phyloP scores from a whole-genome alignment of 306 rosid species.

The Sophora flavescens region DNA sequence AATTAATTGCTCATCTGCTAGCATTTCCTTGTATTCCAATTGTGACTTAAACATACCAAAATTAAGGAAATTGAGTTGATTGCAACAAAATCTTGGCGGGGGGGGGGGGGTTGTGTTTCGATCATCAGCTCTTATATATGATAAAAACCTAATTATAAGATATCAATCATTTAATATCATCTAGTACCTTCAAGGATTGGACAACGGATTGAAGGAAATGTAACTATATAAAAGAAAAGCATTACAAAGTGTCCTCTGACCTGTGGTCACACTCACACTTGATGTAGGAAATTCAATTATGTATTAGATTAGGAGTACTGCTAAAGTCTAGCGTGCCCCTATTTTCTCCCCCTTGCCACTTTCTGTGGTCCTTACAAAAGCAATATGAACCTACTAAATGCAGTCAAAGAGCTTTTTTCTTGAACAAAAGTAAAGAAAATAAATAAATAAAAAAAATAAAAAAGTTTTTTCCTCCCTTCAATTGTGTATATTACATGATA shows the following conservation, averaged over 20 bases:
- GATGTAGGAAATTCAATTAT: neutral
- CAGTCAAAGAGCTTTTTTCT: neutral
- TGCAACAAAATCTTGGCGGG: neutral
- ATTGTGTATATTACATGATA: conserved; percentile 29
- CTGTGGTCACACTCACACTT: neutral
- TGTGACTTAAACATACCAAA: neutral
- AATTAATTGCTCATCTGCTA: neutral
- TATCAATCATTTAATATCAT: no score
- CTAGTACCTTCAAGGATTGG: no score
- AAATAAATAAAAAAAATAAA: no score
- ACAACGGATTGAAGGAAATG: neutral
- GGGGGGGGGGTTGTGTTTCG: no score
- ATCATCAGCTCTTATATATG: no score
- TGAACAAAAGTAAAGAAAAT: neutral
- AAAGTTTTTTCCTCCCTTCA: neutral
- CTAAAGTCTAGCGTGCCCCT: neutral
- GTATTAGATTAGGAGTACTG: neutral
- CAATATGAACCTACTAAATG: neutral
- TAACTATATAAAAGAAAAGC: neutral
- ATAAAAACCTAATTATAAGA: no score
- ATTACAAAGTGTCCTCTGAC: neutral
- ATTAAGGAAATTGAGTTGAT: neutral
- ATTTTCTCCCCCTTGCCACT: neutral
- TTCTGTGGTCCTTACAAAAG: conserved; percentile 32
- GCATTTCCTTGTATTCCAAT: neutral